Evolutionary conservation across 148 eudicot species (phyloP), one percentile per base, ranked within the genome.

Genomic region (Spergularia marina): DNA sequence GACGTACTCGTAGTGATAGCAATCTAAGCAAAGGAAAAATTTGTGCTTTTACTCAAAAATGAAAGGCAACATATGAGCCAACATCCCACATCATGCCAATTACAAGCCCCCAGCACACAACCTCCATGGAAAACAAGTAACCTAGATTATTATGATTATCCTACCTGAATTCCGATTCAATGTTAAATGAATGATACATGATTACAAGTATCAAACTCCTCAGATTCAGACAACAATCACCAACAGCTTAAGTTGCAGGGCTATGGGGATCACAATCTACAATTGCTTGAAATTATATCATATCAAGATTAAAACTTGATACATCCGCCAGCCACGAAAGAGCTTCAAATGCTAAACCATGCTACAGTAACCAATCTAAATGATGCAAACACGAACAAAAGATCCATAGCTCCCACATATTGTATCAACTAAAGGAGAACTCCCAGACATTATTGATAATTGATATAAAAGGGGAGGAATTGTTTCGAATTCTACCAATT

Each of bases 1-100:
- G 97, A 87, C 62, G 97, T 91, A 81, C 93, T 91, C 5, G 93
- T 85, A 8, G 91, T 88, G 59, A 91, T 82, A 62, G 91, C 87
- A 79, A 91, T 91, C 97, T 91, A 76, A 65, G 10, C 64, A 80
- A 59, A 7, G 41, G 10, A 63, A 65, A 53, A 68, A 36, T 13
- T 63, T 39, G 63, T 68, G 47, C 40, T 23, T 47, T 64, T 36
- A 70, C 57, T 71, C 25, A 71, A 0, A 59, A 18, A 66, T 17
- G 56, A 51, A 59, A 23, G 30, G 47, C 73, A 64, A 49, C 17
- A 55, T 10, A 18, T 49, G 51, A 30, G 47, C 54, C 55, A 72
- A 36, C 58, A 70, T 51, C 63, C 64, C 30, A 0, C 17, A 41
- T n/a, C 12, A 53, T 36, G 20, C 54, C 12, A 44, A 21, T 59